Base-by-base conservation (phyloP, 768 basidiomycete species). In the Suillus ampliporus region DNA sequence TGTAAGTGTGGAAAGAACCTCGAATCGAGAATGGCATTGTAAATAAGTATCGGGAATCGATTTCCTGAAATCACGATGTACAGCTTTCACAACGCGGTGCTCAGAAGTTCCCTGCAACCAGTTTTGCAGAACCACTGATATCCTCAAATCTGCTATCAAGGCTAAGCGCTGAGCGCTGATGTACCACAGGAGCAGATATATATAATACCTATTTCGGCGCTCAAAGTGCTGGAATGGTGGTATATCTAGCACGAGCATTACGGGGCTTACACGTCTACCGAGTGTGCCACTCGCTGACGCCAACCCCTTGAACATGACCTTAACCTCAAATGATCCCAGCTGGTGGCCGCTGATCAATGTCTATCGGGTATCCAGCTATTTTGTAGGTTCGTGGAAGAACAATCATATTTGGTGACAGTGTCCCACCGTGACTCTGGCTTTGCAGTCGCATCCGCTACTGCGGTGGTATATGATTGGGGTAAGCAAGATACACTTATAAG, bases 171-270 rank as follows among this genome's bases (percentile, higher is more conserved):
- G n/a, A n/a, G n/a, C n/a, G n/a, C n/a, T 17, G 41, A 43, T 43
- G 17, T 17, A 31, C 31, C 31, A 43, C 41, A 43, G 41, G 41
- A 43, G 19, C 41, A 17, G 15, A 31, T 5, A 7, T 41, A 6
- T 17, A 41, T 17, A 21, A 21, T 44, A 23, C 46, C 21, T 47
- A 23, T 14, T 14, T 46, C 21, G 23, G 46, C n/a, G 14, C 23
- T 31, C 11, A 57, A 15, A 57, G 23, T 21, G 9, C 26, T 31
- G 21, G 34, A 21, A 48, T 19, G 9, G 41, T 43, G 28, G 21
- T 48, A 48, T 58, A 58, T 58, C 57, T 58, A 28, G 26, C 57
- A 11, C 34, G 13, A 53, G 35, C n/a, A 21, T 19, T 19, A 28
- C 44, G 13, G 14, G 46, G 19, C 11, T 37, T 8, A 37, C 21